These are phyloP conservation scores for Groenewaldozyma sp. DNA, from an alignment of 1,139 yeast species.

Conservation along the genomic window DNA sequence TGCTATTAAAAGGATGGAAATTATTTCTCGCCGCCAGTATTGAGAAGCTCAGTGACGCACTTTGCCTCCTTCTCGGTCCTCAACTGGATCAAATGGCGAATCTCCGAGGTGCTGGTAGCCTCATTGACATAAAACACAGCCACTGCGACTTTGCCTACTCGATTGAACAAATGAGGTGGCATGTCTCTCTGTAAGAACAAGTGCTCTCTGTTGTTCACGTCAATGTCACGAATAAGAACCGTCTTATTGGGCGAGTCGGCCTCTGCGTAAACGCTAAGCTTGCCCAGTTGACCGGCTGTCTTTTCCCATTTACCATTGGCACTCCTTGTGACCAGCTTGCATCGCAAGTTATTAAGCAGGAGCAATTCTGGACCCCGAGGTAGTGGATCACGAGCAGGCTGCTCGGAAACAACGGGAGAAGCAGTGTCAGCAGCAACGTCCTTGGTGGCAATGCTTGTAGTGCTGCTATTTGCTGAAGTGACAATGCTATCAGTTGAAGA, in stretches of 20 bases:
- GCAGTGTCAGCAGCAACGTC: background rate
- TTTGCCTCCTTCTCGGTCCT: conserved; percentile 24
- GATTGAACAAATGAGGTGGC: conserved; percentile 14
- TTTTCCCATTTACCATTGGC: conserved; percentile 16
- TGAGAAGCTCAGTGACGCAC: conserved; percentile 20
- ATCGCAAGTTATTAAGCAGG: conserved; percentile 20
- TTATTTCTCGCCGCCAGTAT: conserved; percentile 9
- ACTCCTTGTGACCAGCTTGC: conserved; percentile 16
- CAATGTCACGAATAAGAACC: conserved; percentile 12
- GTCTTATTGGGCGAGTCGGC: conserved; percentile 14
- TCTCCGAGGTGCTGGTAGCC: conserved; percentile 16
- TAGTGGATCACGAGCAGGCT: background rate
- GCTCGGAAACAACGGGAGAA: background rate
- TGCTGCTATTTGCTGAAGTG: background rate
- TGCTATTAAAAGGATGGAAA: background rate
- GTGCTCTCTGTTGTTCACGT: conserved; percentile 10
- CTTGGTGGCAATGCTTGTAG: background rate
- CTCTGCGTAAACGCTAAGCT: conserved; percentile 20
- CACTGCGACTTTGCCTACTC: conserved; percentile 21
- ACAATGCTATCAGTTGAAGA: no score
- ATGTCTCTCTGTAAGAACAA: conserved; percentile 16
- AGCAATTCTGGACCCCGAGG: conserved; percentile 13
- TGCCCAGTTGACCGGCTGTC: conserved; percentile 14
- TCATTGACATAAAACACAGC: conserved; percentile 14
- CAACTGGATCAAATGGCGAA: conserved; percentile 24